Evolutionary conservation across 257 asterid species (phyloP).

Genomic region (Thymus mandschuricus): DNA sequence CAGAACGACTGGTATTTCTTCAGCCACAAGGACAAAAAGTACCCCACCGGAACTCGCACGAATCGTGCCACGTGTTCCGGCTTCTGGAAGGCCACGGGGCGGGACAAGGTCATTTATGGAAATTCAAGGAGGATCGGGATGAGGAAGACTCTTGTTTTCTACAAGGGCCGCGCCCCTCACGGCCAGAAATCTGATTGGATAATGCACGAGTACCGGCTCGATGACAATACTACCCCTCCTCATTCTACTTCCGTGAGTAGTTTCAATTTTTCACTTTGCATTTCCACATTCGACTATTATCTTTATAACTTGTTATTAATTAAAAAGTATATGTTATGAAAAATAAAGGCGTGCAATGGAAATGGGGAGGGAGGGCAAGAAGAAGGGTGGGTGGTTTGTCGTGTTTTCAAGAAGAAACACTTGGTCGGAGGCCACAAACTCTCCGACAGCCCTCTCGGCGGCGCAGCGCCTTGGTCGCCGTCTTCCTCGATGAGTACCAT

Average conservation of each 20-base stretch:
- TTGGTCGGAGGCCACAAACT: constrained; percentile 29
- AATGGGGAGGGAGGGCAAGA: constrained; percentile 42
- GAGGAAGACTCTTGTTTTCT: constrained; percentile 76
- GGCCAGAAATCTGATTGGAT: constrained; percentile 73
- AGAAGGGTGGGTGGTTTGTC: constrained; percentile 73
- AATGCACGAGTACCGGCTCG: constrained; percentile 67
- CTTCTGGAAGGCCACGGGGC: constrained; percentile 78
- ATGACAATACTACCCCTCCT: constrained; percentile 24
- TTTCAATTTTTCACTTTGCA: background rate
- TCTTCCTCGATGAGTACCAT: background rate
- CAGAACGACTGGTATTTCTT: constrained; percentile 73
- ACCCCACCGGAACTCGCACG: constrained; percentile 67
- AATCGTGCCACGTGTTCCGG: constrained; percentile 69
- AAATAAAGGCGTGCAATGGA: constrained; percentile 26
- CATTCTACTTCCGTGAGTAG: background rate
- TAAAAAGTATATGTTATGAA: no score
- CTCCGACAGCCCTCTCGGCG: constrained; percentile 5
- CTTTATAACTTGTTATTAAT: no score
- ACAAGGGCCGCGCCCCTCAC: constrained; percentile 73
- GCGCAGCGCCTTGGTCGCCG: constrained; percentile 1
- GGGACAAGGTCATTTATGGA: constrained; percentile 61
- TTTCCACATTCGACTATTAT: background rate
- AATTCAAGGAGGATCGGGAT: constrained; percentile 50
- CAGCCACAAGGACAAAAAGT: constrained; percentile 72
- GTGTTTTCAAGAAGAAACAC: constrained; percentile 61